Evolutionary conservation across 2,329 filamentous ascomycete species (phyloP), one percentile per base, ranked within the genome.

Genomic region (Lasiodiplodia sp.): DNA sequence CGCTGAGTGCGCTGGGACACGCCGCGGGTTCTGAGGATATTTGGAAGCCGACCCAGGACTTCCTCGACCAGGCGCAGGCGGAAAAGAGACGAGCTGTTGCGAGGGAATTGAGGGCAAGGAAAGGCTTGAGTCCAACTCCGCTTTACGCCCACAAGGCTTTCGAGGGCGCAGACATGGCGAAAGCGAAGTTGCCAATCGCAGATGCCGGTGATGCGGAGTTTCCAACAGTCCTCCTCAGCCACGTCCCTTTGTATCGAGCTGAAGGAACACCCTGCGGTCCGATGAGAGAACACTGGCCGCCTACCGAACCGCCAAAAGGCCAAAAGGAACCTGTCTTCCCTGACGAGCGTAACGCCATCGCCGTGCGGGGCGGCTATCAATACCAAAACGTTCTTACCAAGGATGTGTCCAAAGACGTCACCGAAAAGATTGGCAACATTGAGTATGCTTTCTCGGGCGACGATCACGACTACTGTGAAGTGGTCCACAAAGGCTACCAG

Each of bases 381-480:
- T 99, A 99, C 76, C 95, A 98, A 78, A 99, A 97, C 74, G 95
- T 97, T 2, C 87, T 99, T 31, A 91, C 87, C 63, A 88, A 91
- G 62, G 85, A 88, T 2, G 89, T 97, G 72, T 96, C 94, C 0
- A 85, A 89, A 56, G 89, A 90, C 64, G 83, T 99, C 47, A 83
- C 97, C 52, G 86, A 90, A 69, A 92, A 90, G 71, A 85, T 97
- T 40, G 94, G 93, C 40, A 92, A 96, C 70, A 88, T 98, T 14
- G 86, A 88, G 3, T 91, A 96, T 72, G 91, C 94, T 53, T 99
- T 98, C 77, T 97, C 94, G 0, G 96, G 96, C 12, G 96, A 99
- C 74, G 96, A 99, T 76, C 96, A 99, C 82, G 96, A 99, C 82
- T 97, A 98, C 82, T 99, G 96, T 81, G 94, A 97, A 75, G 82